Evolutionary conservation across 1,284 basidiomycete species (phyloP), one percentile per base, ranked within the genome.

Genomic region (Tilletia caries): DNA sequence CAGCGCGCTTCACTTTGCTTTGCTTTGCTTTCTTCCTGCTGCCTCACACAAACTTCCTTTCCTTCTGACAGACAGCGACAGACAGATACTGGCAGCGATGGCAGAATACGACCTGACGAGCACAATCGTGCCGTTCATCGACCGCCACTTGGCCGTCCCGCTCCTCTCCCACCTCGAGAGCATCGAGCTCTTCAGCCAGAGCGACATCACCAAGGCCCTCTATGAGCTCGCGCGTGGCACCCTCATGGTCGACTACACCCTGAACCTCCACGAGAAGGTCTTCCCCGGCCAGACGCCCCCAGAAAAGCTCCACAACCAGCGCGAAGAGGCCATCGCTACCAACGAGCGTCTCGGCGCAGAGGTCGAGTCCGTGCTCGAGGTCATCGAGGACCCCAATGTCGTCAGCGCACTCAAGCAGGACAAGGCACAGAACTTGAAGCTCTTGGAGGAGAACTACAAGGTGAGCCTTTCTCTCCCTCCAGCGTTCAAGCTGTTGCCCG

Each of bases 371-470:
- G 94, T 98, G 44, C 87, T 97, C 75, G 91, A 95, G 82, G 94
- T 98, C 70, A 98, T 98, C 81, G 92, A 95, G 84, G 95, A 95
- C 79, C 94, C 95, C 2, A 93, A 95, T 75, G 95, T 98, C 43
- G 95, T 85, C 33, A 84, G 83, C n/a, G 85, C 86, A 73, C 91
- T 75, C 89, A 96, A 85, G 66, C 94, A 96, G 85, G 96, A 98
- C 86, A 97, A 97, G 86, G 92, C 92, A 78, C 94, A 95, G 86
- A 98, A 97, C 85, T 82, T 98, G 83, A 90, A 91, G 73, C 93
- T 95, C 85, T 88, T 98, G 80, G 92, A 93, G 85, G 92, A 95
- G 70, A 91, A 96, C 83, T 95, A 95, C 86, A 88, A 89, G 76
- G 93, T 94, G 79, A 76, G 90, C 86, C 20, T 48, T 62, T 4